Percentiles rank a stretch among this genome's conserved stretches.
Evolutionary conservation across 2,329 filamentous ascomycete species (phyloP).

Genomic region (Fusarium multiceps): DNA sequence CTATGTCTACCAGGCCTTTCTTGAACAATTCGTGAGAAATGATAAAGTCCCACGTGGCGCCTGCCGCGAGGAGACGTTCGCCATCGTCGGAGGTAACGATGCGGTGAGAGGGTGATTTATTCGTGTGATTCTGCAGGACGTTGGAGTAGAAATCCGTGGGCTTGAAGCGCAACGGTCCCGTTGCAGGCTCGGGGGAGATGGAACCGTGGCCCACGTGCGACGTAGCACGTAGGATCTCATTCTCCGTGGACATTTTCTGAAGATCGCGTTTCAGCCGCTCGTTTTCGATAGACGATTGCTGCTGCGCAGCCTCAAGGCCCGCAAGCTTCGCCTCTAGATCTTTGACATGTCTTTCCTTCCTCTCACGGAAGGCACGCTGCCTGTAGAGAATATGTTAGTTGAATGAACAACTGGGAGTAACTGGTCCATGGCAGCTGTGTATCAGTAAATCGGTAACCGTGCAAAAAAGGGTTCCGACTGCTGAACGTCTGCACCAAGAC

Average conservation of each 20-base stretch:
- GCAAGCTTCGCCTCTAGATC: conserved; percentile 90
- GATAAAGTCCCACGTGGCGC: conserved; percentile 90
- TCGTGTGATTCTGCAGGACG: conserved; percentile 69
- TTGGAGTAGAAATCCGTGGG: conserved; percentile 78
- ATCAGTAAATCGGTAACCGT: background rate
- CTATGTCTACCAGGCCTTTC: conserved; percentile 82
- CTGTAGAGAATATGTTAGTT: conserved; percentile 58
- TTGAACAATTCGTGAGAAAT: conserved; percentile 82
- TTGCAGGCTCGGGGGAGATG: conserved; percentile 62
- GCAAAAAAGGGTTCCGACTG: background rate
- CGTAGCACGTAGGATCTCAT: conserved; percentile 90
- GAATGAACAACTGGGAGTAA: background rate
- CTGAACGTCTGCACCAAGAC: background rate
- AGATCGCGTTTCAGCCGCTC: conserved; percentile 86
- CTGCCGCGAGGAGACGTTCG: conserved; percentile 76
- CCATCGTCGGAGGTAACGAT: conserved; percentile 74
- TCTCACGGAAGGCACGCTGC: conserved; percentile 94
- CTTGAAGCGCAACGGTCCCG: conserved; percentile 76
- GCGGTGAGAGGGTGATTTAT: conserved; percentile 75
- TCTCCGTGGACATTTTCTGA: conserved; percentile 87
- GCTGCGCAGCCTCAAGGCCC: conserved; percentile 78
- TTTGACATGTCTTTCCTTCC: conserved; percentile 93
- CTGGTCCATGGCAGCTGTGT: background rate
- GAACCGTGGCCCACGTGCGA: conserved; percentile 59
- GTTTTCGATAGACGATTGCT: conserved; percentile 81